phyloP scores from a whole-genome alignment of 1,284 basidiomycete genomes.

The Porodaedalea pini region DNA sequence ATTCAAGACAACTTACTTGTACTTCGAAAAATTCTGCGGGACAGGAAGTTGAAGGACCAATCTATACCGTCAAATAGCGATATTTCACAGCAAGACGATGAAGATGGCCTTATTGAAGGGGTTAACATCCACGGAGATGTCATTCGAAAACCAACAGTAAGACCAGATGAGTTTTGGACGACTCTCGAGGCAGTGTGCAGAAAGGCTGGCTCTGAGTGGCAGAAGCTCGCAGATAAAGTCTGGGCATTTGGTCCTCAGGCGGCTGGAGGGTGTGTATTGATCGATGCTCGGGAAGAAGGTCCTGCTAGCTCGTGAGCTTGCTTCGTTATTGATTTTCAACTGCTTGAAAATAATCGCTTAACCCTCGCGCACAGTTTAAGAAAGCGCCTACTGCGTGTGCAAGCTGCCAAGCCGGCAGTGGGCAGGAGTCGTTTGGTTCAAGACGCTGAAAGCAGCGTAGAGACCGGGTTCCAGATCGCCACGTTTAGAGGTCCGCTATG shows the following conservation, averaged over 20 bases:
- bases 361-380: slow-evolving; percentile 18
- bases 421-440: slow-evolving; percentile 31
- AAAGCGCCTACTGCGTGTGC: slow-evolving; percentile 27
- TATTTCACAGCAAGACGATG: slow-evolving; percentile 31
- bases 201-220: slow-evolving; percentile 81
- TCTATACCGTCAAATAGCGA: slow-evolving; percentile 23
- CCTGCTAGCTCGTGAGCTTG: slow-evolving; percentile 50
- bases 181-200: slow-evolving; percentile 63
- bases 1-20: slow-evolving; percentile 69
- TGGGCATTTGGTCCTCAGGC: slow-evolving; percentile 93
- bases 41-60: slow-evolving; percentile 38
- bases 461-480: slow-evolving; percentile 94
- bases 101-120: slow-evolving; percentile 34
- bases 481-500: slow-evolving; percentile 93
- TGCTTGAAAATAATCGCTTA: neutral
- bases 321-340: slow-evolving; percentile 19
- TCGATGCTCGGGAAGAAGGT: slow-evolving; percentile 60
- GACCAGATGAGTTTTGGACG: slow-evolving; percentile 79
- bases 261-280: slow-evolving; percentile 83
- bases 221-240: slow-evolving; percentile 64
- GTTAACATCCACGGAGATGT: slow-evolving; percentile 57
- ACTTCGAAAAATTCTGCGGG: slow-evolving; percentile 52
- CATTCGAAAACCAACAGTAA: slow-evolving; percentile 58
- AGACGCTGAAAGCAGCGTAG: slow-evolving; percentile 81
- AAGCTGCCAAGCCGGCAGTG: slow-evolving; percentile 30